Base-by-base conservation (phyloP, 345 rosid genomes). In the Laguncularia racemosa region DNA sequence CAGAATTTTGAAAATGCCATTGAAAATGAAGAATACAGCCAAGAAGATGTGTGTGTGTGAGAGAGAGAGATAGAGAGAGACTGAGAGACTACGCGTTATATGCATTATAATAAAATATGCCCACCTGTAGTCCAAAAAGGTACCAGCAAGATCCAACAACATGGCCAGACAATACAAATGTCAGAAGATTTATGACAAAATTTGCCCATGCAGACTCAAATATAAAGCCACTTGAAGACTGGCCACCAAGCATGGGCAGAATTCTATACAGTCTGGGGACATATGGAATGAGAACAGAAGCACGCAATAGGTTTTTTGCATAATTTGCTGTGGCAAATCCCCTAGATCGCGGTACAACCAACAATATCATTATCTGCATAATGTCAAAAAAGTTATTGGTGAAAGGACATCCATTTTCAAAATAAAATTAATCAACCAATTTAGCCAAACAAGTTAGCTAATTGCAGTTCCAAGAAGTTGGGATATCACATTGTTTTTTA, bases 141-240 rank as follows among this genome's bases (percentile, higher is more conserved):
- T 92, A 92, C 98, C 96, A 88, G 71, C 78, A 65, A 14, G 95
- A 81, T 28, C 98, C 98, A 56, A 92, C 72, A 55, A 80, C 66
- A 64, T 92, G 98, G 54, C 88, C 91, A 53, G 87, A 62, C 64
- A 92, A 72, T 69, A 89, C 49, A 66, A 80, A 88, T 20, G 82
- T 84, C 67, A 86, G 82, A 61, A 88, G 87, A 68, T 92, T 92
- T 44, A 88, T 84, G 59, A 84, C 74, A 65, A 92, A 88, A 66
- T 83, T 92, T 52, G 83, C 89, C 93, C 89, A 77, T 48, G 95
- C 91, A 2, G 95, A 86, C 83, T 92, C 93, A 77, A 92, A 86
- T 61, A 86, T 73, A 63, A 88, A 84, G 48, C 93, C 91, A 0
- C 63, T 71, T 8, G 91, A 81, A 57, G 98, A 79, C 66, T 73